Percentiles rank a stretch among this genome's conserved stretches.
Evolutionary conservation across 164 flowering plant species (phyloP).

Genomic region (Pachysandra terminalis): DNA sequence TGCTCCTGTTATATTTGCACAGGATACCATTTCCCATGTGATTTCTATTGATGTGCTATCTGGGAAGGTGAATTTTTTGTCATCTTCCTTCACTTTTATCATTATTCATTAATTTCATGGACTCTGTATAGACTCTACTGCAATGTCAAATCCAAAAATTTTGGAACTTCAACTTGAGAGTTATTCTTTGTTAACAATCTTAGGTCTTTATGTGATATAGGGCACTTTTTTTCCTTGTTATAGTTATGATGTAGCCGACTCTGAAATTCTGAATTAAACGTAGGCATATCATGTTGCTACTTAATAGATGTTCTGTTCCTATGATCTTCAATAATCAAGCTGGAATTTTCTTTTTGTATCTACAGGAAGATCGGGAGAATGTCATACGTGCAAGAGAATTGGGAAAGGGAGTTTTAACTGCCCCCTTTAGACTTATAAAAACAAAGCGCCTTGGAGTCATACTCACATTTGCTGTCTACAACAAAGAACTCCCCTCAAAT

Average conservation of each 20-base stretch:
- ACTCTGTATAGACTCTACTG: background rate
- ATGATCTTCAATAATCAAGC: background rate
- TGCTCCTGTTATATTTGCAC: constrained; percentile 98
- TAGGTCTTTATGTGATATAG: background rate
- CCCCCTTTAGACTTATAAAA: constrained; percentile 81
- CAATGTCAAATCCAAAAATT: background rate
- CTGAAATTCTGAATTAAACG: background rate
- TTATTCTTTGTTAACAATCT: background rate
- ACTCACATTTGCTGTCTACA: constrained; percentile 89
- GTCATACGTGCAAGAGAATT: constrained; percentile 82
- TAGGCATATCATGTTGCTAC: background rate
- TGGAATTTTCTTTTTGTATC: background rate
- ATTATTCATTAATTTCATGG: background rate
- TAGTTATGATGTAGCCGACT: background rate
- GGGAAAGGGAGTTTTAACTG: constrained; percentile 91
- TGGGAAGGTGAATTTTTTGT: constrained; percentile 57
- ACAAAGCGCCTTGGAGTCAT: constrained; percentile 87
- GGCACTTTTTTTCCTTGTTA: too few species aligned
- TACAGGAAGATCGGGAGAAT: constrained; percentile 94
- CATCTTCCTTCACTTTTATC: constrained; percentile 3
- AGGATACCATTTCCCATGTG: constrained; percentile 85
- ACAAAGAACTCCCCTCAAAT: constrained; percentile 66
- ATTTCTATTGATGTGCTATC: constrained; percentile 91
- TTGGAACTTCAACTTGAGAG: background rate
- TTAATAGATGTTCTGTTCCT: background rate